These are phyloP conservation scores for Verticillium longisporum DNA, from an alignment of 2,329 filamentous ascomycete genomes.

Conservation along the genomic window DNA sequence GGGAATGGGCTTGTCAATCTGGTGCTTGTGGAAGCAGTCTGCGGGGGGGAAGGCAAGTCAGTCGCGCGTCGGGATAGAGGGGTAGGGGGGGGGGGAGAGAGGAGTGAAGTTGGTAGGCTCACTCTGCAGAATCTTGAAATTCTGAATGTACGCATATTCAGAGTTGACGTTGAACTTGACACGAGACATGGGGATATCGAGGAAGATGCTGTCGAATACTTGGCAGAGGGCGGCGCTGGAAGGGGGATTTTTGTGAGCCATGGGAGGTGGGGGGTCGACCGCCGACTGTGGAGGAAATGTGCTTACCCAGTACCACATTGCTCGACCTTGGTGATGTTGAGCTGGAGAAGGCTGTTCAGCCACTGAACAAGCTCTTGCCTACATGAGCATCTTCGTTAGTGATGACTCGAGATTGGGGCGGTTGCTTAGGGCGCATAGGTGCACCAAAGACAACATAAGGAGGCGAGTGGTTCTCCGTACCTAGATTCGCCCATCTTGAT, in stretches of 20 bases:
- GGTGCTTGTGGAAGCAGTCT: constrained; percentile 81
- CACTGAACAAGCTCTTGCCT: constrained; percentile 96
- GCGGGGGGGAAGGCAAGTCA: background rate
- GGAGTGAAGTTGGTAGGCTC: constrained; percentile 30
- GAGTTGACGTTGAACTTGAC: constrained; percentile 98
- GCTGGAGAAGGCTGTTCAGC: constrained; percentile 95
- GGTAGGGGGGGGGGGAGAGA: constrained; percentile 9
- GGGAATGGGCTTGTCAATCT: constrained; percentile 82
- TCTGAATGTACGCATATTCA: constrained; percentile 96
- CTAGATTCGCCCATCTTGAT: constrained; percentile 58
- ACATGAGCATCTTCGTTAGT: background rate
- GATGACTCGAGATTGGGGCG: background rate
- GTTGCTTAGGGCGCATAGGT: background rate
- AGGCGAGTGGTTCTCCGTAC: constrained; percentile 24
- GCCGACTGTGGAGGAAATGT: background rate
- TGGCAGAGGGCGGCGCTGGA: constrained; percentile 88
- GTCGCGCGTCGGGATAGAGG: constrained; percentile 3
- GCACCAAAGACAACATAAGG: background rate
- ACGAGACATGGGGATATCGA: constrained; percentile 87
- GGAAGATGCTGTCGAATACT: constrained; percentile 96
- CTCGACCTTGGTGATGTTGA: constrained; percentile 98
- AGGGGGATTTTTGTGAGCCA: background rate
- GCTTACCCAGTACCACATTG: constrained; percentile 95
- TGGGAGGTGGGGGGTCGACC: background rate
- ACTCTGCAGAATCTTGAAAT: constrained; percentile 98